A percentile compares a stretch with the other conserved stretches of the same genome.
phyloP scores from a whole-genome alignment of 2,329 filamentous ascomycete species.

The Colletotrichum incanum region DNA sequence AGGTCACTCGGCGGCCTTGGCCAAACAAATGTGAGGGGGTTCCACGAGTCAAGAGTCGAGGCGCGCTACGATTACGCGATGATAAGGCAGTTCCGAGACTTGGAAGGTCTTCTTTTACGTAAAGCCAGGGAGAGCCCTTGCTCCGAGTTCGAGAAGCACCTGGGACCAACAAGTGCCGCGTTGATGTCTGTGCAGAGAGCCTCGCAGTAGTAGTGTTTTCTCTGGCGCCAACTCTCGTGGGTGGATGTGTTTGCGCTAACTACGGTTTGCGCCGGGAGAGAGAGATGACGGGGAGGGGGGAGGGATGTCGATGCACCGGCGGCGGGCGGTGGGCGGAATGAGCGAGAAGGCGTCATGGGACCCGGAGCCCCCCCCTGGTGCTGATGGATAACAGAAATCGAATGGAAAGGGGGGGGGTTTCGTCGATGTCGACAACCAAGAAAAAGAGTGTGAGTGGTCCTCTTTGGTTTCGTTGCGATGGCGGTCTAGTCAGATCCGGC shows the following conservation, averaged over 20 bases:
- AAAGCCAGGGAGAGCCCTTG: slow-evolving; percentile 32
- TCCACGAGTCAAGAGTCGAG: slow-evolving; percentile 25
- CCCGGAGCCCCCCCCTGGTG: background rate
- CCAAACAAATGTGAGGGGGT: background rate
- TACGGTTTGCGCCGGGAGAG: slow-evolving; percentile 19
- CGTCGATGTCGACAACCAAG: background rate
- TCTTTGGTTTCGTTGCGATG: background rate
- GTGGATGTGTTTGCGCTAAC: background rate
- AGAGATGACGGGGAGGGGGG: no score
- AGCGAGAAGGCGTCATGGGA: background rate
- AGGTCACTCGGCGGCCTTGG: slow-evolving; percentile 21
- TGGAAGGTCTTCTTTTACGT: slow-evolving; percentile 26
- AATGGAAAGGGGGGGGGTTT: background rate
- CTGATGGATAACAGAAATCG: slow-evolving; percentile 23
- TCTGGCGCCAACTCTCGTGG: background rate
- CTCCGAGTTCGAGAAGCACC: background rate
- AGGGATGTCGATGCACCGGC: no score
- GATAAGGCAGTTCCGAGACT: slow-evolving; percentile 7
- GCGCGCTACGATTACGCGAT: slow-evolving; percentile 9
- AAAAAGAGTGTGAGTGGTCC: background rate
- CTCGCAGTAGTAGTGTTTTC: background rate
- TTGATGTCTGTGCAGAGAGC: background rate
- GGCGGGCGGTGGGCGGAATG: no score
- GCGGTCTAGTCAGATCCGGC: background rate
- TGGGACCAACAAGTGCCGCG: background rate